phyloP scores from a whole-genome alignment of 306 rosid species.

The Astragalus glycyphyllos region DNA sequence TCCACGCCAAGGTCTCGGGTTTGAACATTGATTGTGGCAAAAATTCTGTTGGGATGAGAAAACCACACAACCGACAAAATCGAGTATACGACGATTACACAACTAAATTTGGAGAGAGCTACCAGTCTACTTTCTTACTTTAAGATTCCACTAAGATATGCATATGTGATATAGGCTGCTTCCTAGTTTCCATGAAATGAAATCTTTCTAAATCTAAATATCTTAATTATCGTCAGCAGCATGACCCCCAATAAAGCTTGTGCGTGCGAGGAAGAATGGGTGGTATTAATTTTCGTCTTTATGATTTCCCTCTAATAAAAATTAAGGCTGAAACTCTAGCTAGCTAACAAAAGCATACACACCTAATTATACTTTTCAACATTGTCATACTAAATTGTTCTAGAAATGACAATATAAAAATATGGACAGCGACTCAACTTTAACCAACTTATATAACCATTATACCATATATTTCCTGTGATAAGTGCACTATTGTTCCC shows the following conservation, averaged over 20 bases:
- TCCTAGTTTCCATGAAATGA: conserved; percentile 12
- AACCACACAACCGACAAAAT: too few relatives aligned
- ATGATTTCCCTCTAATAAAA: neutral
- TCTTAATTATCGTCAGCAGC: neutral
- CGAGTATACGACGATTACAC: too few relatives aligned
- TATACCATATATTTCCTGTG: conserved; percentile 24
- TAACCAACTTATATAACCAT: conserved; percentile 31
- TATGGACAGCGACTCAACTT: neutral
- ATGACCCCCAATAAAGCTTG: conserved; percentile 24
- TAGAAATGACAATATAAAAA: conserved; percentile 14
- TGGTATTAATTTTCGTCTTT: neutral
- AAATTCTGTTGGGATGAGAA: too few relatives aligned
- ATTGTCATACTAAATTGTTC: neutral
- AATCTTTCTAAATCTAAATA: conserved; percentile 12
- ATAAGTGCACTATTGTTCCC: conserved; percentile 37
- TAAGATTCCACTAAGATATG: neutral
- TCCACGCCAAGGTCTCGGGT: too few relatives aligned
- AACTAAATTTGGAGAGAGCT: too few relatives aligned
- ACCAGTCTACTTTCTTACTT: neutral
- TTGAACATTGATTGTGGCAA: too few relatives aligned
- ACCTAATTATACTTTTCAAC: conserved; percentile 8
- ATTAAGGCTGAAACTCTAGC: neutral
- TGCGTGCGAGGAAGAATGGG: conserved; percentile 19
- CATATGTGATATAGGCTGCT: conserved; percentile 10
- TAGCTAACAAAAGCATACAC: neutral